These are phyloP conservation scores for Neopestalotiopsis sp. DNA, from an alignment of 2,329 filamentous ascomycete species.

Conservation along the genomic window DNA sequence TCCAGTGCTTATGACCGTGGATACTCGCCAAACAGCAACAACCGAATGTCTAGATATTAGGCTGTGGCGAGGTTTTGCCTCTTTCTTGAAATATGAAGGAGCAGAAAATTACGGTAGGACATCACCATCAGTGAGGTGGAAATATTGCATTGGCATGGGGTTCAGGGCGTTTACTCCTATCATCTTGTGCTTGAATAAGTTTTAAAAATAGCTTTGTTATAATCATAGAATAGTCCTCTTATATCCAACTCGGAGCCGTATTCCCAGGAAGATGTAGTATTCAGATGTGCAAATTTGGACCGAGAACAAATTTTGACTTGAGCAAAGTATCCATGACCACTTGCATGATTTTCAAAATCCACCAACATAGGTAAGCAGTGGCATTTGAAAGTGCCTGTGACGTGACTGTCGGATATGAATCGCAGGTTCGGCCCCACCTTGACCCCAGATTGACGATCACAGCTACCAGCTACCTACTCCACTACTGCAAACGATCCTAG, in stretches of 20 bases:
- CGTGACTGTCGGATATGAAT: not conserved
- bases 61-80: not conserved
- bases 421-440: not conserved
- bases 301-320: not conserved
- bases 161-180: constrained; percentile 4
- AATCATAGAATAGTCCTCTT: not conserved
- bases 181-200: not conserved
- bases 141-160: constrained; percentile 17
- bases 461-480: not conserved
- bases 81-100: too few relatives aligned
- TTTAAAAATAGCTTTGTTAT: constrained; percentile 10
- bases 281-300: not conserved
- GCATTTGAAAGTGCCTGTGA: not conserved
- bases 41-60: constrained; percentile 40
- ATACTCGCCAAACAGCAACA: constrained; percentile 46
- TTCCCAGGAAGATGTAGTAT: not conserved
- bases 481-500: not conserved
- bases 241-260: not conserved
- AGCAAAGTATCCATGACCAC: not conserved
- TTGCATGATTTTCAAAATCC: not conserved
- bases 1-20: constrained; percentile 52
- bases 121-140: not conserved
- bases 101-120: not conserved
- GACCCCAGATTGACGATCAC: not conserved
- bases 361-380: not conserved